Evolutionary conservation across 192 early-diverging fungal species (phyloP).

Genomic region (Backusella tarrabulga): DNA sequence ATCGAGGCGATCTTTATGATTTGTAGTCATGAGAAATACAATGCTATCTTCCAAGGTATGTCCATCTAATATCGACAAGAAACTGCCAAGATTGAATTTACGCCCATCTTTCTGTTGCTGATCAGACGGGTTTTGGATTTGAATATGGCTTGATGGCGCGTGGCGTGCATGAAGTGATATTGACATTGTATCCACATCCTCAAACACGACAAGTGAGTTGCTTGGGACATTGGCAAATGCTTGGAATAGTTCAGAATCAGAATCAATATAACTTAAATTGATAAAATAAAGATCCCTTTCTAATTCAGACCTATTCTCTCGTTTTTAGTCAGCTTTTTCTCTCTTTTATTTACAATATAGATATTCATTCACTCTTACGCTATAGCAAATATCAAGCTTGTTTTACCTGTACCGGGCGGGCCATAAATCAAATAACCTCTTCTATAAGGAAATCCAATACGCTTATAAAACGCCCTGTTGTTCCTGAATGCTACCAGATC

Average conservation of each 20-base stretch:
- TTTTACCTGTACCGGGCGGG: conserved; percentile 45
- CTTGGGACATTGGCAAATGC: conserved; percentile 34
- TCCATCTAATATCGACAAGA: conserved; percentile 60
- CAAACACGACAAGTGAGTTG: conserved; percentile 52
- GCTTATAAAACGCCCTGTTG: conserved; percentile 56
- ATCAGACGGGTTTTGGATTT: neutral
- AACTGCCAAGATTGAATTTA: conserved; percentile 43
- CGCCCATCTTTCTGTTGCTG: neutral
- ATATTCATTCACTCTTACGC: conserved; percentile 12
- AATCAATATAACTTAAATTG: conserved; percentile 35
- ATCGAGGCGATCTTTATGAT: conserved; percentile 60
- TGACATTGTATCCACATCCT: conserved; percentile 60
- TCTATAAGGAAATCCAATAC: conserved; percentile 63
- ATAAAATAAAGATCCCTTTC: conserved; percentile 39
- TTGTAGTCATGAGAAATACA: conserved; percentile 67
- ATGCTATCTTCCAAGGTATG: conserved; percentile 54
- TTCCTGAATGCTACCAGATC: conserved; percentile 53
- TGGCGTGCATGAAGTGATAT: conserved; percentile 10
- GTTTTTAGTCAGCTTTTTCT: neutral
- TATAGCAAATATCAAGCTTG: conserved; percentile 41
- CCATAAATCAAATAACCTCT: conserved; percentile 47
- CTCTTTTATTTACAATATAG: neutral
- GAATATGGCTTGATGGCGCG: neutral
- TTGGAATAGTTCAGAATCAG: conserved; percentile 35
- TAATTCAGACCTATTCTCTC: conserved; percentile 19